Evolutionary conservation across 2,329 filamentous ascomycete species (phyloP).

Genomic region (Pseudogymnoascus destructans): DNA sequence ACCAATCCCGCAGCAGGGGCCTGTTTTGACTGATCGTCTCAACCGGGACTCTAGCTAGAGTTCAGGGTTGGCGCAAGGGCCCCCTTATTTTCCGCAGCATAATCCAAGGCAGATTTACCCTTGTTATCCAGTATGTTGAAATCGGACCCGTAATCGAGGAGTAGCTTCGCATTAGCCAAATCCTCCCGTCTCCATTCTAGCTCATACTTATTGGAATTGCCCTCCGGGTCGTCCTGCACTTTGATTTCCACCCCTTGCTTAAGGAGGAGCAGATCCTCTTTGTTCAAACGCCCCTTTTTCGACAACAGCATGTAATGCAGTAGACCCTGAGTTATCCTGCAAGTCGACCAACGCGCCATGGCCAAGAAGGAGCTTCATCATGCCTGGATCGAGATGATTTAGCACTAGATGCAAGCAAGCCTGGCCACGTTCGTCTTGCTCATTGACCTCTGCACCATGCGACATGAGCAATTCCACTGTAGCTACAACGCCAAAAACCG

Average conservation of each 20-base stretch:
- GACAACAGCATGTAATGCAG: neutral
- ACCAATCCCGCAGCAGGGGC: neutral
- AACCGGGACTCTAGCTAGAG: neutral
- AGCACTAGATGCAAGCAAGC: neutral
- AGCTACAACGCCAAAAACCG: neutral
- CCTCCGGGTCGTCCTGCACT: neutral
- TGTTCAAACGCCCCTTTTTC: neutral
- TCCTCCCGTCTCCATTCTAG: neutral
- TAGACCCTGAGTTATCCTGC: neutral
- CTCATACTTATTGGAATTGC: neutral
- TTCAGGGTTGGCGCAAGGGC: neutral
- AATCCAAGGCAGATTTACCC: neutral
- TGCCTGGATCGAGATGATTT: neutral
- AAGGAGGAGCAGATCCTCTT: neutral
- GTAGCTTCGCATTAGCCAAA: neutral
- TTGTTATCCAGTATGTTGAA: neutral
- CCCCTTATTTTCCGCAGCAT: neutral
- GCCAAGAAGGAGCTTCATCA: neutral
- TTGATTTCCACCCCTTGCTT: neutral
- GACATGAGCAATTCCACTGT: neutral
- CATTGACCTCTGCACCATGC: neutral
- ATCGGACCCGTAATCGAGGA: neutral
- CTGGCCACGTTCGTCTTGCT: neutral
- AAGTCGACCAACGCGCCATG: neutral
- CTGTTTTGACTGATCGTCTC: neutral